Conservation (phyloP, 805 yeast species). For the Saturnispora bothae region DNA sequence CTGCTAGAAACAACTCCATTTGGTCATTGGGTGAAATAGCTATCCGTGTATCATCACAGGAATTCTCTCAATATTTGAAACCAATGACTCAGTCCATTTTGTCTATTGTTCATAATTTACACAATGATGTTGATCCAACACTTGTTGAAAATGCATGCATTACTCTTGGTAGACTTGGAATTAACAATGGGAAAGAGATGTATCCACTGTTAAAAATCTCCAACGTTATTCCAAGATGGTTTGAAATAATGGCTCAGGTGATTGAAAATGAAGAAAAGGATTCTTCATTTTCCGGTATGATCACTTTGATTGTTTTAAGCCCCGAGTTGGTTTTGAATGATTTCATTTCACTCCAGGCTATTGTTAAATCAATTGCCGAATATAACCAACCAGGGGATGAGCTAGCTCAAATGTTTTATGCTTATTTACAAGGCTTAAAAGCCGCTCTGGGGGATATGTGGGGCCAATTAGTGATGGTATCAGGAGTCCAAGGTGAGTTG, state of each 20-base stretch:
- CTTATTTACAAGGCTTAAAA: constrained; percentile 36
- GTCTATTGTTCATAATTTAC: constrained; percentile 44
- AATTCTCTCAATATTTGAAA: constrained; percentile 40
- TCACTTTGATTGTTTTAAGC: constrained; percentile 51
- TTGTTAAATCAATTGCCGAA: constrained; percentile 49
- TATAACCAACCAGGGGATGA: constrained; percentile 41
- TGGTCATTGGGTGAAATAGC: constrained; percentile 92
- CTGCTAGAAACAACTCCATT: constrained; percentile 79
- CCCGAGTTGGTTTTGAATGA: constrained; percentile 50
- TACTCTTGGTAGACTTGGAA: constrained; percentile 78
- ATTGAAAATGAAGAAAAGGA: constrained; percentile 84
- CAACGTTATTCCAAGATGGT: constrained; percentile 58
- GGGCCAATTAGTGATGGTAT: constrained; percentile 5
- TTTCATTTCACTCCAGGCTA: constrained; percentile 37
- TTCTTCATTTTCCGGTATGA: constrained; percentile 76
- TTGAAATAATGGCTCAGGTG: constrained; percentile 51
- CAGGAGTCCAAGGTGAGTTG: constrained; percentile 16
- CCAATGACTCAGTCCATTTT: constrained; percentile 48
- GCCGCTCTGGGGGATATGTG: constrained; percentile 32
- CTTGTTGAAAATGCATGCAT: constrained; percentile 83
- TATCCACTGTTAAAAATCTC: constrained; percentile 8
- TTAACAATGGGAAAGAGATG: constrained; percentile 41
- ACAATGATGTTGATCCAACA: constrained; percentile 39
- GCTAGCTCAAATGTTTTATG: constrained; percentile 34
- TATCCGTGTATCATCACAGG: constrained; percentile 39